Conservation (phyloP, 2,329 filamentous ascomycete genomes). For the Metarhizium sp. region DNA sequence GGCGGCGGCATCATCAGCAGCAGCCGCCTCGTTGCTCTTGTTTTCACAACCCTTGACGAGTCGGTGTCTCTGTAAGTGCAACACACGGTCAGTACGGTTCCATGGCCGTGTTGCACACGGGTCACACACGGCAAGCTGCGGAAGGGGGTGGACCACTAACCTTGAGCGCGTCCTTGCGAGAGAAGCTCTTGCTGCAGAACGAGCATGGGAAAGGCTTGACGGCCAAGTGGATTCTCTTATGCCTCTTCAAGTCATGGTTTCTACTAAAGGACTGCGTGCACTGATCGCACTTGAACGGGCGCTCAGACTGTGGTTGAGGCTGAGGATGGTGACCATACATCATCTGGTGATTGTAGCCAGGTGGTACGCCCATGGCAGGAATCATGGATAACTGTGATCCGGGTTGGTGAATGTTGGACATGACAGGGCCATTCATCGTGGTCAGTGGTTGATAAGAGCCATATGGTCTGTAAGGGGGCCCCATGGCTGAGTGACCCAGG, state of each 20-base stretch:
- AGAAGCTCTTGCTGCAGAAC: slow-evolving; percentile 94
- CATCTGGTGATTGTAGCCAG: slow-evolving; percentile 49
- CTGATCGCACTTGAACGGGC: slow-evolving; percentile 89
- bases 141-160: slow-evolving; percentile 38
- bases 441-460: slow-evolving; percentile 42
- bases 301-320: slow-evolving; percentile 51
- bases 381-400: slow-evolving; percentile 64
- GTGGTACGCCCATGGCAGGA: slow-evolving; percentile 42
- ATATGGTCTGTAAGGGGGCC: slow-evolving; percentile 42
- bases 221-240: slow-evolving; percentile 88
- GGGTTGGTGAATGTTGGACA: slow-evolving; percentile 72
- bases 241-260: slow-evolving; percentile 91
- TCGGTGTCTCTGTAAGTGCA: slow-evolving; percentile 41
- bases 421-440: slow-evolving; percentile 56
- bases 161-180: slow-evolving; percentile 92
- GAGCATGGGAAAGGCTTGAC: slow-evolving; percentile 93
- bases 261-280: slow-evolving; percentile 92
- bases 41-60: slow-evolving; percentile 54
- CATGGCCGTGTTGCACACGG: neutral
- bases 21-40: slow-evolving; percentile 18
- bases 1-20: slow-evolving; percentile 11
- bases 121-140: neutral
- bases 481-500: slow-evolving; percentile 27
- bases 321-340: slow-evolving; percentile 51
- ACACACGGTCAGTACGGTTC: neutral